phyloP scores from a whole-genome alignment of 192 early-diverging fungal species.

The Spinellus fusiger region DNA sequence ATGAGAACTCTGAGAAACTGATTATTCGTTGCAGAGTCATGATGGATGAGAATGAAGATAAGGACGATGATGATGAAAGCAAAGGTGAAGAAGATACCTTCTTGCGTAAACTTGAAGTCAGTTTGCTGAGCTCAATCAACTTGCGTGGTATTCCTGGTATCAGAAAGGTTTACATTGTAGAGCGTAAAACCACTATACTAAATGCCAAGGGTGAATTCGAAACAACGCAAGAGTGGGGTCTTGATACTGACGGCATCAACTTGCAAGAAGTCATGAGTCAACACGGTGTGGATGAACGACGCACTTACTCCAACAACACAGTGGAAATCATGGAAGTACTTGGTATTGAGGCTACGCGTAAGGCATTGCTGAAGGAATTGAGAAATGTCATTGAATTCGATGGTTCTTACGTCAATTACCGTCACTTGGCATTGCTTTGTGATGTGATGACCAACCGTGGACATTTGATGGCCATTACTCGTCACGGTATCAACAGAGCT shows the following conservation, averaged over 20 bases:
- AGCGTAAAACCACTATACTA: slow-evolving; percentile 42
- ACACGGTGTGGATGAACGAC: slow-evolving; percentile 72
- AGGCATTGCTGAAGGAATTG: slow-evolving; percentile 81
- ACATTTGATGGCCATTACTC: slow-evolving; percentile 91
- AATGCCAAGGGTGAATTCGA: slow-evolving; percentile 60
- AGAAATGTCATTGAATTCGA: slow-evolving; percentile 92
- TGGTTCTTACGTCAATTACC: slow-evolving; percentile 97
- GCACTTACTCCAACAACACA: slow-evolving; percentile 89
- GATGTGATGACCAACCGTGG: slow-evolving; percentile 97
- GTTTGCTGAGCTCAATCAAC: slow-evolving; percentile 80
- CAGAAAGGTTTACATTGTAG: slow-evolving; percentile 74
- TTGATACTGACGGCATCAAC: slow-evolving; percentile 94
- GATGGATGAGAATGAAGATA: slow-evolving; percentile 53
- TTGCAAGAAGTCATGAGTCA: slow-evolving; percentile 80
- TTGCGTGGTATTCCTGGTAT: slow-evolving; percentile 88
- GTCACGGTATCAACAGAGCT: slow-evolving; percentile 96
- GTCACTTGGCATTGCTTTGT: slow-evolving; percentile 90
- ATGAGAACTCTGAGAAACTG: slow-evolving; percentile 87
- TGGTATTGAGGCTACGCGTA: slow-evolving; percentile 96
- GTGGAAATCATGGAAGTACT: slow-evolving; percentile 88
- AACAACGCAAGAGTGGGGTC: slow-evolving; percentile 61
- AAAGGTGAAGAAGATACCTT: slow-evolving; percentile 80
- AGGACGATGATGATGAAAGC: slow-evolving; percentile 54
- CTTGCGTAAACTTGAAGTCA: slow-evolving; percentile 77
- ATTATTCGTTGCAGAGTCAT: slow-evolving; percentile 86